Conservation (phyloP, 768 basidiomycete genomes). For the Leccinum subtestaceum region DNA sequence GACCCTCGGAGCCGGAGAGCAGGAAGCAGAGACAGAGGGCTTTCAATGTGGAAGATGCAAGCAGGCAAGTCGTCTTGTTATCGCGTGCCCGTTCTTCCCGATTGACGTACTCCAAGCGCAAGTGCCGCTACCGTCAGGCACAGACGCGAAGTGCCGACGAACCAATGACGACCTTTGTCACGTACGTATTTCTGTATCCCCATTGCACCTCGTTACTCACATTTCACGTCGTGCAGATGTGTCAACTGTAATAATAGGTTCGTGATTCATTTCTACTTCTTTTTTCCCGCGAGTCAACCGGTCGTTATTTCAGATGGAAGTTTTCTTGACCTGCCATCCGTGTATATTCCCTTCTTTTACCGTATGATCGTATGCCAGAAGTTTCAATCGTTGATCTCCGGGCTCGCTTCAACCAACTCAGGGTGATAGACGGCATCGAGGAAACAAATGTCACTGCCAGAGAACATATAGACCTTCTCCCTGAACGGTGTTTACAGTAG, state of each 20-base stretch:
- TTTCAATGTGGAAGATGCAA: slow-evolving; percentile 98
- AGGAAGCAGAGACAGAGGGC: slow-evolving; percentile 92
- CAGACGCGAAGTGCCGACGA: slow-evolving; percentile 98
- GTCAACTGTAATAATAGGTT: slow-evolving; percentile 63
- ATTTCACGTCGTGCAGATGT: slow-evolving; percentile 41
- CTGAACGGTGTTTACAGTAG: no score
- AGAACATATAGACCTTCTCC: no score
- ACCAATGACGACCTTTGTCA: slow-evolving; percentile 97
- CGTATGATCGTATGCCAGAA: neutral
- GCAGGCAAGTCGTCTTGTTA: slow-evolving; percentile 48
- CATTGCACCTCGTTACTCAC: neutral
- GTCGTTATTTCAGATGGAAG: slow-evolving; percentile 47
- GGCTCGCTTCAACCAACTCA: no score
- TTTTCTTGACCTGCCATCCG: slow-evolving; percentile 45
- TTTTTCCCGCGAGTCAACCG: neutral
- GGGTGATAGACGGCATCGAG: no score
- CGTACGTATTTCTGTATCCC: slow-evolving; percentile 44
- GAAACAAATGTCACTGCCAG: no score
- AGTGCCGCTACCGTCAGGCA: slow-evolving; percentile 91
- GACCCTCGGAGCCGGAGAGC: slow-evolving; percentile 84
- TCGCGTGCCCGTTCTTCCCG: neutral
- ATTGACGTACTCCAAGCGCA: slow-evolving; percentile 45
- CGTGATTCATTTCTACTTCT: slow-evolving; percentile 7
- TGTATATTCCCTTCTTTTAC: neutral
- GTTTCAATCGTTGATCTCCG: neutral